phyloP scores from a whole-genome alignment of 208 protist genomes.

The Trypanosomatidae sp. region DNA sequence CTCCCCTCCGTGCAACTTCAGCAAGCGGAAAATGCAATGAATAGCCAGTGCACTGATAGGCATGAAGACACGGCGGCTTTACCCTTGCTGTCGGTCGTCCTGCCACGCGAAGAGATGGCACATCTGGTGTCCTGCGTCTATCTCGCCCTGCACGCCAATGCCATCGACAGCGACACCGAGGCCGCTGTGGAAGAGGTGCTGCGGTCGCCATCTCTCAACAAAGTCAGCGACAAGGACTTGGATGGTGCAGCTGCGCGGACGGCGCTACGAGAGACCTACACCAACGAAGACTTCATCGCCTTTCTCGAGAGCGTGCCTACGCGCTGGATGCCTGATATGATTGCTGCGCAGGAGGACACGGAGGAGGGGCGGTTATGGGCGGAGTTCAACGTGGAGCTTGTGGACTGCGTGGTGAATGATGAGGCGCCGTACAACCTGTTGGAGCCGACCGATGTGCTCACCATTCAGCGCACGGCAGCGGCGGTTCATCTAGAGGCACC shows the following conservation, averaged over 20 bases:
- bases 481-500: constrained; percentile 43
- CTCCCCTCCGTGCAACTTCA: constrained; percentile 43
- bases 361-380: constrained; percentile 17
- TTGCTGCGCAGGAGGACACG: constrained; percentile 11
- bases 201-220: constrained; percentile 1
- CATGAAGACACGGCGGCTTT: constrained; percentile 11
- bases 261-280: constrained; percentile 26
- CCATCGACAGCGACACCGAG: constrained; percentile 43
- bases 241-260: neutral
- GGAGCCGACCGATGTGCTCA: constrained; percentile 48
- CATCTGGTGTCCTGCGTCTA: constrained; percentile 62
- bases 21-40: neutral
- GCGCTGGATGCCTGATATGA: constrained; percentile 49
- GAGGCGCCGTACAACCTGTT: constrained; percentile 62
- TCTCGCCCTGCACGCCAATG: constrained; percentile 66
- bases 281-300: constrained; percentile 32
- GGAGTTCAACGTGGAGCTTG: constrained; percentile 43
- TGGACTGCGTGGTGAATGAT: constrained; percentile 76
- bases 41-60: constrained; percentile 10
- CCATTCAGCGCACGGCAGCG: constrained; percentile 30
- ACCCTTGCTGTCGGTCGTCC: constrained; percentile 12
- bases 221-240: neutral
- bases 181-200: constrained; percentile 33
- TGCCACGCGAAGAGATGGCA: constrained; percentile 55
- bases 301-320: constrained; percentile 49